Evolutionary conservation across 2,329 filamentous ascomycete genomes (phyloP), one percentile per base, ranked within the genome.

Genomic region (Botrytis fabae): DNA sequence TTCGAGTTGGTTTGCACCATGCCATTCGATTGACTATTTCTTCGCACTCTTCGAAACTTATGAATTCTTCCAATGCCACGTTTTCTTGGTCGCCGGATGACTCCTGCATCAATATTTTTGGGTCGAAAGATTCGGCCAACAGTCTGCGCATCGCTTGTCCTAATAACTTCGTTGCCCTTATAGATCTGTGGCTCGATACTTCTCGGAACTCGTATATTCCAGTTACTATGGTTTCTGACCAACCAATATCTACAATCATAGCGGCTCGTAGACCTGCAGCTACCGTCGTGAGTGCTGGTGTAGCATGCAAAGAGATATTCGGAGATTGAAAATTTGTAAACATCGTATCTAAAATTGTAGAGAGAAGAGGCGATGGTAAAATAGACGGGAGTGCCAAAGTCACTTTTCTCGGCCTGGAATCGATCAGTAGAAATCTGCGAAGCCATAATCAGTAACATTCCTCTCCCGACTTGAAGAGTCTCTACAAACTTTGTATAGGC

Each of bases 161-260:
- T 32, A 98, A 83, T 73, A 88, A 81, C 79, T 91, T 95, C 74
- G 92, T 94, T 48, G 90, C 94, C 76, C 96, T 87, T 22, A 93
- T 86, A 57, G 89, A 95, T 71, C 93, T 87, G 73, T 86, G 88
- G 71, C 89, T 89, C 25, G 87, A 85, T 1, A 97, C 89, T 81
- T 97, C 94, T 71, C 93, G 91, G 81, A 94, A 97, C 82, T 99
- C 96, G 80, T 95, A 98, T 10, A 98, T 87, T 9, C 91, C 92
- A 0, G 94, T 97, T 35, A 97, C 89, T 0, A 91, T 88, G 0
- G 95, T 97, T 82, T 98, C 96, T 60, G 90, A 87, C 96, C 96
- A 99, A 61, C 95, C 96, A 74, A 99, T 87, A 79, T 99, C 94
- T 54, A 99, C 86, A 0, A 98, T 89, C 60, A 99, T 82, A 1